Evolutionary conservation across 2,329 filamentous ascomycete species (phyloP).

Genomic region (Neonectria hederae): DNA sequence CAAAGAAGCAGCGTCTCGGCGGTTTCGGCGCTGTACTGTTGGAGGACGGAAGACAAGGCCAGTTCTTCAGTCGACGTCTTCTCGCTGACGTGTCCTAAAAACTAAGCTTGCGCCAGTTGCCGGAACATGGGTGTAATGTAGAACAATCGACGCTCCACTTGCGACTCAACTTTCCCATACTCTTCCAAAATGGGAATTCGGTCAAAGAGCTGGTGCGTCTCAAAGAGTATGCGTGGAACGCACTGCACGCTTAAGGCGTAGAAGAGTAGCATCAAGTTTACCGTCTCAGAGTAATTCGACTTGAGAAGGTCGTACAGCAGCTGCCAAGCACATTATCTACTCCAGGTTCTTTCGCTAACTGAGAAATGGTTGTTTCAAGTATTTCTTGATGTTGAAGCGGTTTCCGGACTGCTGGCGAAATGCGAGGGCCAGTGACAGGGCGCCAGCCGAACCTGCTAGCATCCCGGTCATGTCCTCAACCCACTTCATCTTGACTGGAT

Average conservation of each 20-base stretch:
- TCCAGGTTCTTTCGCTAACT: not conserved
- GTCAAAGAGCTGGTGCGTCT: not conserved
- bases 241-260: slow-evolving; percentile 14
- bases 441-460: not conserved
- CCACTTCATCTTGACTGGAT: slow-evolving; percentile 3
- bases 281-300: not conserved
- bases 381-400: not conserved
- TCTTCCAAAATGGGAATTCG: slow-evolving; percentile 6
- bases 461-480: not conserved
- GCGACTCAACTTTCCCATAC: slow-evolving; percentile 10
- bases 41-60: not conserved
- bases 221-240: slow-evolving; percentile 2
- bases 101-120: not conserved
- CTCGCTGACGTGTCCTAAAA: not conserved
- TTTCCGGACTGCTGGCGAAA: not conserved
- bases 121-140: slow-evolving; percentile 7
- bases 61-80: not conserved
- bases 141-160: not conserved
- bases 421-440: slow-evolving; percentile 3
- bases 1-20: slow-evolving; percentile 4
- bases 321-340: not conserved
- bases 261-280: slow-evolving; percentile 12
- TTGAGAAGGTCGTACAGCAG: slow-evolving; percentile 2
- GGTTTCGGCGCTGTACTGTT: not conserved
- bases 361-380: not conserved